Conservation (phyloP, 495 filamentous ascomycete genomes). For the Penicillium silybi region DNA sequence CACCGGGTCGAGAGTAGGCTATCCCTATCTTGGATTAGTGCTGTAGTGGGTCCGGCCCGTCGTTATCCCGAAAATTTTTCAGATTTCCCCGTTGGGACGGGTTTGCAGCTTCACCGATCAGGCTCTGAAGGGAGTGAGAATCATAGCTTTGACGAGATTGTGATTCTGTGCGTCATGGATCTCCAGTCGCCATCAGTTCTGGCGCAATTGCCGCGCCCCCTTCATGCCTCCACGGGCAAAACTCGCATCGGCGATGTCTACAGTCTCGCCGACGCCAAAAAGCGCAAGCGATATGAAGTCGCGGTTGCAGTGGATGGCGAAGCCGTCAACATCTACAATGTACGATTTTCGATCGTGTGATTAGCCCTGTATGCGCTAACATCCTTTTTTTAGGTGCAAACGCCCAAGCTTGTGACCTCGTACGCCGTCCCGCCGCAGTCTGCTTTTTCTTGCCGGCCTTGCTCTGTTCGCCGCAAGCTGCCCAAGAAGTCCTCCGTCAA, state of each 20-base stretch:
- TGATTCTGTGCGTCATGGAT: slow-evolving; percentile 34
- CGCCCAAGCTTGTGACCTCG: slow-evolving; percentile 74
- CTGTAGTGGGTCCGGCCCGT: slow-evolving; percentile 22
- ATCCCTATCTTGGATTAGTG: slow-evolving; percentile 9
- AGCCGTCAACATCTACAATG: slow-evolving; percentile 89
- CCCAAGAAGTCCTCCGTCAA: slow-evolving; percentile 48
- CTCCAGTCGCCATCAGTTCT: slow-evolving; percentile 51
- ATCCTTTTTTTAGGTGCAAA: slow-evolving; percentile 56
- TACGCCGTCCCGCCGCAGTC: slow-evolving; percentile 82
- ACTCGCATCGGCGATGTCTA: slow-evolving; percentile 67
- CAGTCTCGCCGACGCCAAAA: slow-evolving; percentile 66
- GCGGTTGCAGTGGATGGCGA: slow-evolving; percentile 86
- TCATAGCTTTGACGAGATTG: slow-evolving; percentile 4
- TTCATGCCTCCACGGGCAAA: slow-evolving; percentile 55
- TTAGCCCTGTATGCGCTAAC: background rate
- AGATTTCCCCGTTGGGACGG: slow-evolving; percentile 28
- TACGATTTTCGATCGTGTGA: slow-evolving; percentile 37
- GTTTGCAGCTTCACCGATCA: slow-evolving; percentile 22
- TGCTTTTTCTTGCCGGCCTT: slow-evolving; percentile 71
- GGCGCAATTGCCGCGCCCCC: slow-evolving; percentile 61
- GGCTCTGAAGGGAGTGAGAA: slow-evolving; percentile 20
- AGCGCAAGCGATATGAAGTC: slow-evolving; percentile 83
- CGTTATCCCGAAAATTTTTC: slow-evolving; percentile 44
- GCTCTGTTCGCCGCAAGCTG: slow-evolving; percentile 63
- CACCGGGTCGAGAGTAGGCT: slow-evolving; percentile 1